These are phyloP conservation scores for Prosopis cineraria DNA, from an alignment of 306 rosid genomes.

Conservation along the genomic window DNA sequence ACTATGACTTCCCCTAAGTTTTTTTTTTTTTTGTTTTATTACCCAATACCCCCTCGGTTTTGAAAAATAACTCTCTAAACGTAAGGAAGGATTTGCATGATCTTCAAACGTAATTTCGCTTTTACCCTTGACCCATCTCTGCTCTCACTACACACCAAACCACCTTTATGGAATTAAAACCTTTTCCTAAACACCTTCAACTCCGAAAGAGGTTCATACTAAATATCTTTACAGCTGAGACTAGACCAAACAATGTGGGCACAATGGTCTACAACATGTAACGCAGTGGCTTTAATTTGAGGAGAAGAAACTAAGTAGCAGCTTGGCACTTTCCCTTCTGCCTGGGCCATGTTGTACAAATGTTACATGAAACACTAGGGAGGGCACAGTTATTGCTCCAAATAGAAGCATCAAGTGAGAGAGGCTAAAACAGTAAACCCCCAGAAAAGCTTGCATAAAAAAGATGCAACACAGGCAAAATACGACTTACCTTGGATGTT, in stretches of 20 bases:
- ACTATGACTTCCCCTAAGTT: background rate
- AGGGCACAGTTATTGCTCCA: background rate
- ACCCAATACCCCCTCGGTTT: background rate
- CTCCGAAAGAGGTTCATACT: background rate
- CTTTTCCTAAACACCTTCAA: slow-evolving; percentile 67
- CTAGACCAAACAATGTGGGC: slow-evolving; percentile 66
- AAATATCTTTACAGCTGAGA: slow-evolving; percentile 54
- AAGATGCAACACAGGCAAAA: slow-evolving; percentile 27
- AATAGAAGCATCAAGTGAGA: background rate
- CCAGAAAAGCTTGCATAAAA: no score
- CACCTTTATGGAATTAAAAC: slow-evolving; percentile 59
- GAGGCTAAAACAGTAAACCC: background rate
- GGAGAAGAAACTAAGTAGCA: slow-evolving; percentile 93
- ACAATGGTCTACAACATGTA: slow-evolving; percentile 77
- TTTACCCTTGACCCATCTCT: background rate
- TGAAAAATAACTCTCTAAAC: background rate
- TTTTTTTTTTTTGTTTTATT: background rate
- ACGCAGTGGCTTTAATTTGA: slow-evolving; percentile 72
- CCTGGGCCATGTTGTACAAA: slow-evolving; percentile 11
- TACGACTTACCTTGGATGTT: slow-evolving; percentile 79
- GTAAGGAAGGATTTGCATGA: background rate
- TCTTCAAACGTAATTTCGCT: background rate
- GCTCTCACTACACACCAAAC: background rate
- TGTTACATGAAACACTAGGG: background rate
- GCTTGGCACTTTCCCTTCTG: slow-evolving; percentile 80